Conservation (phyloP, 768 basidiomycete genomes). For the Leccinum longicurvipes region DNA sequence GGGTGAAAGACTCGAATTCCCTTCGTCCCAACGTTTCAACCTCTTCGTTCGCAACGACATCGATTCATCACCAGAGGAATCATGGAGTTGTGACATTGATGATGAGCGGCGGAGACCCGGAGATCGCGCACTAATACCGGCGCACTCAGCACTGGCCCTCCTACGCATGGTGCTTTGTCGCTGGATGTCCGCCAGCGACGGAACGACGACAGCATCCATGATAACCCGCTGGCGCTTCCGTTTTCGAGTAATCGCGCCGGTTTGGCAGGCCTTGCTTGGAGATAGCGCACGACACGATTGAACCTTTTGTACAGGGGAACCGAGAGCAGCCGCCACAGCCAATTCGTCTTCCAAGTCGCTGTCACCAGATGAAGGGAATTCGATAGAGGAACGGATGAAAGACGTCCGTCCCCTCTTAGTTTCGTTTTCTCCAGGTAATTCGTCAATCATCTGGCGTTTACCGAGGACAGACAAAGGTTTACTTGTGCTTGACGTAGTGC, state of each 20-base stretch:
- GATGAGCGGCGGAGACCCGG: conserved; percentile 24
- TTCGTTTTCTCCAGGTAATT: conserved; percentile 28
- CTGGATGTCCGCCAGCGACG: conserved; percentile 32
- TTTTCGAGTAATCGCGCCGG: conserved; percentile 12
- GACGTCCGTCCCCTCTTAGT: conserved; percentile 27
- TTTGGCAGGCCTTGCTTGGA: conserved; percentile 5
- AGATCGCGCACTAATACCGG: conserved; percentile 2
- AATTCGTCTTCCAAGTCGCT: conserved; percentile 32
- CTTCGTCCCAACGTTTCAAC: conserved; percentile 22
- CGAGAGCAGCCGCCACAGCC: conserved; percentile 23
- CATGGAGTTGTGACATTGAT: conserved; percentile 23
- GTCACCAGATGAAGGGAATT: conserved; percentile 24
- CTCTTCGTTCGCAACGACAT: conserved; percentile 19
- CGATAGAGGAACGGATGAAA: conserved; percentile 32
- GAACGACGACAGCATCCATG: conserved; percentile 53
- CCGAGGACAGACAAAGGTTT: conserved; percentile 31
- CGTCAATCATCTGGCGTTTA: conserved; percentile 44
- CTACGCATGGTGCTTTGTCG: conserved; percentile 17
- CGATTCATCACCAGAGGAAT: conserved; percentile 13
- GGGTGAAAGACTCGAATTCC: conserved; percentile 13
- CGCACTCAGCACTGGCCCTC: conserved; percentile 17
- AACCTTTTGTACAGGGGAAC: conserved; percentile 15
- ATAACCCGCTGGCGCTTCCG: conserved; percentile 49
- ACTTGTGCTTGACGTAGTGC: conserved; percentile 30
- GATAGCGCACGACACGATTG: not conserved